Evolutionary conservation across 73 alveolate species (phyloP).

Genomic region (Diophrys sp.): DNA sequence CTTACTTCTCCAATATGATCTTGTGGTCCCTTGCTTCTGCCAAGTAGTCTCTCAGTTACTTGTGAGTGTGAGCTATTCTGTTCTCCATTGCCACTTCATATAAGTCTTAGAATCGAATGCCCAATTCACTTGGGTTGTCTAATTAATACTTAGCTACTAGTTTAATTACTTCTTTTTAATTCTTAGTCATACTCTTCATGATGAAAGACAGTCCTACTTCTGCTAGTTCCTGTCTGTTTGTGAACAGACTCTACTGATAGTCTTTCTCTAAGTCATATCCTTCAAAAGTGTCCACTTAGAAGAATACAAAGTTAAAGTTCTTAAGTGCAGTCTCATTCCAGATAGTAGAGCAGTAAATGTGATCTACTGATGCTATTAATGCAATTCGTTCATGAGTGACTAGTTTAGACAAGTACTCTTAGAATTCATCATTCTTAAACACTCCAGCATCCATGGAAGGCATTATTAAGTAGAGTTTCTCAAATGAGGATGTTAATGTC

Average conservation of each 20-base stretch:
- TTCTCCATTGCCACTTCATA: constrained; percentile 19
- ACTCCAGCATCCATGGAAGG: constrained; percentile 40
- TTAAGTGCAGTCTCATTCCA: constrained; percentile 35
- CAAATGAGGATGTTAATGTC: not conserved
- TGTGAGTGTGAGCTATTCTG: constrained; percentile 20
- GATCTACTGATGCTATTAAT: constrained; percentile 29
- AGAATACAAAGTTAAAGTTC: constrained; percentile 22
- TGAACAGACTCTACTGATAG: constrained; percentile 36
- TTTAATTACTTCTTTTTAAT: constrained; percentile 14
- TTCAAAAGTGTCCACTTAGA: constrained; percentile 30
- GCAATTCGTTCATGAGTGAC: constrained; percentile 7
- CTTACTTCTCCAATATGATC: constrained; percentile 27
- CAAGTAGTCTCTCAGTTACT: constrained; percentile 21
- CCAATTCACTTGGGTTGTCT: constrained; percentile 39
- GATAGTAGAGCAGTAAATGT: constrained; percentile 23
- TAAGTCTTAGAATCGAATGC: constrained; percentile 29
- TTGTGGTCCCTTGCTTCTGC: constrained; percentile 52
- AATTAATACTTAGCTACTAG: constrained; percentile 33
- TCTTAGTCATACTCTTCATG: constrained; percentile 29
- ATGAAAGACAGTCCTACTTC: constrained; percentile 47
- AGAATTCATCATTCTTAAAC: constrained; percentile 31
- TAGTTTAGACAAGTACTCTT: constrained; percentile 15
- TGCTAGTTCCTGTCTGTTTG: constrained; percentile 25
- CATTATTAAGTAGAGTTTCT: constrained; percentile 9
- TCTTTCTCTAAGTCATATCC: constrained; percentile 38